Conservation (phyloP, 371 early-diverging fungal species). For the Mucor plumbeus region DNA sequence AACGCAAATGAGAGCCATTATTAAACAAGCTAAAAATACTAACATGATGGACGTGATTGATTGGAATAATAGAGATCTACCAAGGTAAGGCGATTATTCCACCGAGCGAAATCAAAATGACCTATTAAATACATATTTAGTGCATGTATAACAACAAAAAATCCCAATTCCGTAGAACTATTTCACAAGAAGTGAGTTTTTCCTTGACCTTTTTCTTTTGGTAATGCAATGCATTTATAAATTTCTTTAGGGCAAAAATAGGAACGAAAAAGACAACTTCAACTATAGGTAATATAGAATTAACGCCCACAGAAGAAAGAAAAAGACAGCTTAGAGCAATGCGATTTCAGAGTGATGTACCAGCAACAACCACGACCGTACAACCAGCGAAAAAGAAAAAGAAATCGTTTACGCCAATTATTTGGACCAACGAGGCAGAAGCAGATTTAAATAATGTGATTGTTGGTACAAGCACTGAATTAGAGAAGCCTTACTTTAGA, state of each 20-base stretch:
- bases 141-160: slow-evolving; percentile 20
- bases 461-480: slow-evolving; percentile 81
- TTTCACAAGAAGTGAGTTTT: slow-evolving; percentile 14
- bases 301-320: slow-evolving; percentile 23
- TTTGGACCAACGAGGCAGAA: background rate
- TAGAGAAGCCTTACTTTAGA: slow-evolving; percentile 88
- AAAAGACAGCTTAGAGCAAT: slow-evolving; percentile 26
- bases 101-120: background rate
- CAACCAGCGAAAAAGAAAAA: slow-evolving; percentile 10
- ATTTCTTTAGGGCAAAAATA: background rate
- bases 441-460: slow-evolving; percentile 50
- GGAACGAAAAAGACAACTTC: slow-evolving; percentile 7
- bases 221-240: background rate
- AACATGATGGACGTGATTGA: slow-evolving; percentile 70
- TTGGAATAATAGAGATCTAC: slow-evolving; percentile 72
- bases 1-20: slow-evolving; percentile 50
- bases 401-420: background rate
- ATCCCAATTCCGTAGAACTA: slow-evolving; percentile 13
- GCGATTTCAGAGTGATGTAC: slow-evolving; percentile 28
- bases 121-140: background rate
- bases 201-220: background rate
- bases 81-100: slow-evolving; percentile 19
- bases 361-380: background rate
- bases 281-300: slow-evolving; percentile 21
- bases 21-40: slow-evolving; percentile 41